Base-by-base conservation (phyloP, 225 moss, liverwort and hornwort genomes). In the Climacium dendroides region DNA sequence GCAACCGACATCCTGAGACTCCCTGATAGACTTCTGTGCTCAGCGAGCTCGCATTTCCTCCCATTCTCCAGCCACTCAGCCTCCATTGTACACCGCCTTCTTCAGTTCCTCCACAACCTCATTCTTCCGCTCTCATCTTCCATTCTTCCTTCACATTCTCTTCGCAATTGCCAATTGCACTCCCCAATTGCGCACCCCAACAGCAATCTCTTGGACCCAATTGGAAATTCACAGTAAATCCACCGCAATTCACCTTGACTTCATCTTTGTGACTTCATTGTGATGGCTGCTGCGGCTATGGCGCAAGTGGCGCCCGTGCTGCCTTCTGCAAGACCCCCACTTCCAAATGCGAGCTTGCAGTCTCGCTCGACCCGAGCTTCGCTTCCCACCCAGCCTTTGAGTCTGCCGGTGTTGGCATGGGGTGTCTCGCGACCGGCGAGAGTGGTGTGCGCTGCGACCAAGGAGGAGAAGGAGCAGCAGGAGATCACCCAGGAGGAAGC, bases 391-490 rank as follows among this genome's bases (percentile, higher is more conserved):
- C 85, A 66, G 59, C 55, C 85, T 34, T 61, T 50, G 64, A 45
- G 85, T 60, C 69, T 89, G 92, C 91, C 93, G 23, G 83, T 92
- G 71, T 73, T 93, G 83, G 88, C 91, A 54, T 82, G 88, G 79
- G 39, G 52, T 28, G 53, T n/a, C 20, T 71, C 82, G 60, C 88
- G 84, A 52, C 83, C 89, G 63, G 63, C 86, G 80, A 66, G 81
- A 83, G 91, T 90, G 90, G 87, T 92, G 67, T 93, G 95, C 81
- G 95, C 95, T 25, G 93, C 93, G 34, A 95, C 94, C 28, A 95
- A 95, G 85, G 95, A 94, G 90, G 94, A 93, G 65, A 85, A 93
- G 85, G 90, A 93, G 89, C 82, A 91, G 89, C 93, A 96, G 66
- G 50, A 64, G 48, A 81, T 35, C 13, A 80, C 74, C 34, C 81